phyloP scores from a whole-genome alignment of 2,329 filamentous ascomycete species.

The Aspergillus awamori region DNA sequence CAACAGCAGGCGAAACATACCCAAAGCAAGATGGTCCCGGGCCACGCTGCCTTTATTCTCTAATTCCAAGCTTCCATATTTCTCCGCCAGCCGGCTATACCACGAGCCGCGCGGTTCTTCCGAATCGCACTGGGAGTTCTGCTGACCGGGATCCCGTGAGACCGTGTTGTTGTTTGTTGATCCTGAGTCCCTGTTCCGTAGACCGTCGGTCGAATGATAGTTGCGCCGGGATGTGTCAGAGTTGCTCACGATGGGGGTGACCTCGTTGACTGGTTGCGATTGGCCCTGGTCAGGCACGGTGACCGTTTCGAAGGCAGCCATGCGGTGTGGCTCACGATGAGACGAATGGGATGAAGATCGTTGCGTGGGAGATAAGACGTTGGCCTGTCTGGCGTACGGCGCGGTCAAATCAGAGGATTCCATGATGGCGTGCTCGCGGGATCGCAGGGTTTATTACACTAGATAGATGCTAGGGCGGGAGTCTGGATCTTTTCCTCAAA shows the following conservation, averaged over 20 bases:
- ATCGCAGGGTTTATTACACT: slow-evolving; percentile 17
- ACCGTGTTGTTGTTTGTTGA: slow-evolving; percentile 15
- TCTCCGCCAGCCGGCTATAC: slow-evolving; percentile 56
- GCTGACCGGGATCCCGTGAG: slow-evolving; percentile 11
- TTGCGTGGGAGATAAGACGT: slow-evolving; percentile 26
- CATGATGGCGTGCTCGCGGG: slow-evolving; percentile 40
- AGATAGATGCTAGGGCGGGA: background rate
- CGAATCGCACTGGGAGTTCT: slow-evolving; percentile 11
- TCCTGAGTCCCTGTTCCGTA: slow-evolving; percentile 20
- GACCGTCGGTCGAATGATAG: slow-evolving; percentile 38
- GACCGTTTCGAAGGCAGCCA: slow-evolving; percentile 30
- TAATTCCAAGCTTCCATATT: slow-evolving; percentile 64
- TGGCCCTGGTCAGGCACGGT: slow-evolving; percentile 23
- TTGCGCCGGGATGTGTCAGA: slow-evolving; percentile 27
- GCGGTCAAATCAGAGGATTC: slow-evolving; percentile 33
- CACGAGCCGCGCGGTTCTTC: slow-evolving; percentile 36
- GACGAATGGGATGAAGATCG: slow-evolving; percentile 26
- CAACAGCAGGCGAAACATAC: slow-evolving; percentile 41
- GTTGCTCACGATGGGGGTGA: slow-evolving; percentile 37
- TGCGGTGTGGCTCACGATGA: slow-evolving; percentile 18
- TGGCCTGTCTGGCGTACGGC: slow-evolving; percentile 23
- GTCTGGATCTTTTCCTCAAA: slow-evolving; percentile 2
- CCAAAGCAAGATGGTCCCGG: slow-evolving; percentile 65
- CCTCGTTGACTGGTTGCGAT: slow-evolving; percentile 28
- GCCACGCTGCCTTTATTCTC: slow-evolving; percentile 70